Percentiles rank a stretch among this genome's conserved stretches.
phyloP scores from a whole-genome alignment of 139 green algal species.

The Chlamydomonas applanata region DNA sequence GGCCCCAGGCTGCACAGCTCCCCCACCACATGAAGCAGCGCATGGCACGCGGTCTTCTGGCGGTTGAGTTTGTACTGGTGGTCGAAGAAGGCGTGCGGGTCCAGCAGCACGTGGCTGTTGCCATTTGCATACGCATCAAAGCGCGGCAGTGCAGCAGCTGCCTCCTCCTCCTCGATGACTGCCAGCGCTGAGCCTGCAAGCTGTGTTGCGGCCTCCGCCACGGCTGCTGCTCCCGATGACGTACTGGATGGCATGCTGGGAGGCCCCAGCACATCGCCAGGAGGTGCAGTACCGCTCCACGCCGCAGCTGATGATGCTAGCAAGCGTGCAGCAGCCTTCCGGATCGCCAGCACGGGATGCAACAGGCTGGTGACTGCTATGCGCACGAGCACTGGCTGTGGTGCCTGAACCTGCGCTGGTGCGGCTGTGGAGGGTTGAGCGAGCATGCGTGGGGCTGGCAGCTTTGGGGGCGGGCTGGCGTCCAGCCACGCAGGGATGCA shows the following conservation, averaged over 20 bases:
- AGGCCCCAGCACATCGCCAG: background rate
- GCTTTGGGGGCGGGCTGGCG: background rate
- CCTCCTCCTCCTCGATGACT: background rate
- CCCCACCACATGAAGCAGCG: background rate
- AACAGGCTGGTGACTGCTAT: background rate
- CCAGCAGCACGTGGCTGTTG: background rate
- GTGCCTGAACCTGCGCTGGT: background rate
- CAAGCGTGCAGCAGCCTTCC: conserved; percentile 9
- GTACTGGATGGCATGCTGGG: background rate
- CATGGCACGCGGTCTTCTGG: background rate
- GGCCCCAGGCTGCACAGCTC: background rate
- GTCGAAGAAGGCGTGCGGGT: background rate
- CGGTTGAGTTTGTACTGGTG: background rate
- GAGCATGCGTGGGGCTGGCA: background rate
- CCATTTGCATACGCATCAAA: background rate
- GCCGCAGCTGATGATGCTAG: background rate
- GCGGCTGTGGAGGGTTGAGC: background rate
- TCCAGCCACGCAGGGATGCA: background rate
- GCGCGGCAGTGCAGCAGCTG: background rate
- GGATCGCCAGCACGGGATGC: conserved; percentile 13
- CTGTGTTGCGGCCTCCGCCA: background rate
- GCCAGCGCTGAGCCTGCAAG: background rate
- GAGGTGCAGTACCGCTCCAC: background rate
- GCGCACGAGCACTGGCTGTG: background rate
- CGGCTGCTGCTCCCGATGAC: no score